Evolutionary conservation across 2,329 filamentous ascomycete genomes (phyloP), one percentile per base, ranked within the genome.

Genomic region (Claviceps spartinae): DNA sequence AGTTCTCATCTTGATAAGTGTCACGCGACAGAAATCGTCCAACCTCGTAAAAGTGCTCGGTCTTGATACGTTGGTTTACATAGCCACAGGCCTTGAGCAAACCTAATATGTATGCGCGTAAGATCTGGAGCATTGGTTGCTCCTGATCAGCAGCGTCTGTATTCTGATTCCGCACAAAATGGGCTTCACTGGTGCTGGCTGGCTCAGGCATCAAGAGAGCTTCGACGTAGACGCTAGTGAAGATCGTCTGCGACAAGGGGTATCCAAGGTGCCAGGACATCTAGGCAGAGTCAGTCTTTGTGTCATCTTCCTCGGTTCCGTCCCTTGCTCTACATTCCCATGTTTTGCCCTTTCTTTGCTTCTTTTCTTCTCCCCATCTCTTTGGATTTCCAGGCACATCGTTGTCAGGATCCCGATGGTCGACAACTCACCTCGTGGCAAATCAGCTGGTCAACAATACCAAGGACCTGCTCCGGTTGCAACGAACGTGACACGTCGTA

Each of bases 211-310:
- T 85, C 54, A 95, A 71, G 16, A 98, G 74, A 48, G 81, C 82
- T 60, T 96, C 90, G 52, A 97, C 79, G 65, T 98, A 93, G 37
- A 95, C 75, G 50, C 88, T 95, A 5, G 90, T 96, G 64, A 97
- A 89, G 1, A 98, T 72, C 0, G 93, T 97, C 65, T 97, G 93
- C 1, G 91, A 94, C 8, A 98, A 77, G 1, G 93, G 89, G 62
- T 95, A 90, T n/a, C 94, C 93, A 60, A 88, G 81, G 65, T 97
- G 89, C 90, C 94, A 98, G 56, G 89, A 88, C 80, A 95, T 94
- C 84, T 93, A 61, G 26, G 37, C 49, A 38, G 44, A 37, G 47
- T 46, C 26, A 58, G 46, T 9, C 18, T 34, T 34, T 34, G 30
- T 34, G 30, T 11, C 30, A 34, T 34, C 9, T 11, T 22, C 30